Evolutionary conservation across 2,329 filamentous ascomycete genomes (phyloP).

Genomic region (Trichoderma hamatum): DNA sequence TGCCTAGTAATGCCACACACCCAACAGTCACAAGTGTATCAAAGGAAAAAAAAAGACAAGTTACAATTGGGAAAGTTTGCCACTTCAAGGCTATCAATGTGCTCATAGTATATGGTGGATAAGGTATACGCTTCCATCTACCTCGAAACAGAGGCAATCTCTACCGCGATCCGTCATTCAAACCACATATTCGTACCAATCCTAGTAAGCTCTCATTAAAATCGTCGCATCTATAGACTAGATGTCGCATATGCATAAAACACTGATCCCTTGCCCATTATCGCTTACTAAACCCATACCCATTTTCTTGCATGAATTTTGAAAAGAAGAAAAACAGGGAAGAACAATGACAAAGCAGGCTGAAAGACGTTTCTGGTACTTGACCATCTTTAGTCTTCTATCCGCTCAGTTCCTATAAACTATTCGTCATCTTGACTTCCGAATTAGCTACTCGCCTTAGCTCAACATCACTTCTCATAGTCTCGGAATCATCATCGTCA

Average conservation of each 20-base stretch:
- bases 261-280: not conserved
- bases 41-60: not conserved
- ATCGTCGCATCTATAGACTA: not conserved
- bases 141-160: not conserved
- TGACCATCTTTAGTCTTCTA: not conserved
- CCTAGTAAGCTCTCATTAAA: not conserved
- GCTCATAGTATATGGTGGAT: not conserved
- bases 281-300: not conserved
- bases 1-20: not conserved
- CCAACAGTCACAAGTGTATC: not conserved
- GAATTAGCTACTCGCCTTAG: conserved; percentile 36
- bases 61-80: not conserved
- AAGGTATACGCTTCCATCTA: not conserved
- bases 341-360: not conserved
- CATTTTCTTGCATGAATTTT: not conserved
- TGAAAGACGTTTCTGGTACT: not conserved
- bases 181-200: not conserved
- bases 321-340: not conserved
- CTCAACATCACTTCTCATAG: conserved; percentile 40
- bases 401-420: not conserved
- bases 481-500: conserved; percentile 38
- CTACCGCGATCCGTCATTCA: not conserved
- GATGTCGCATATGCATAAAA: not conserved
- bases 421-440: conserved; percentile 32
- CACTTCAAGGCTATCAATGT: not conserved